A percentile compares a stretch with the other conserved stretches of the same genome.
Evolutionary conservation across 179 eudicot species (phyloP).

Genomic region (Corrigiola litoralis): DNA sequence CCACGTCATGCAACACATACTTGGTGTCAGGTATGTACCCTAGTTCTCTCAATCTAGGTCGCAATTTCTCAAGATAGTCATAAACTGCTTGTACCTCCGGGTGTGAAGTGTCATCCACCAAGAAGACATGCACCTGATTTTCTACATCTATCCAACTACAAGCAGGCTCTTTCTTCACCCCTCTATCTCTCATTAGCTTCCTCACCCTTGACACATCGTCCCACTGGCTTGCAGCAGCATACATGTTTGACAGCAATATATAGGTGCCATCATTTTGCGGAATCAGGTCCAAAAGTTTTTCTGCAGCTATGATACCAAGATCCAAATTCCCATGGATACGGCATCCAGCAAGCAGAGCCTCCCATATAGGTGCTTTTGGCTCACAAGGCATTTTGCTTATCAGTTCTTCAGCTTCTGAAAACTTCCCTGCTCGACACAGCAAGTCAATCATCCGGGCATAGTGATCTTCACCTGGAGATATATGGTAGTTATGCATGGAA

Average conservation of each 20-base stretch:
- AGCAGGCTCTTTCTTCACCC: slow-evolving; percentile 76
- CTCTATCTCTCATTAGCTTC: slow-evolving; percentile 61
- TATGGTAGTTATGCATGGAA: slow-evolving; percentile 39
- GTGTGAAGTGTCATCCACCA: slow-evolving; percentile 57
- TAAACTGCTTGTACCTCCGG: slow-evolving; percentile 60
- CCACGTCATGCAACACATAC: slow-evolving; percentile 60
- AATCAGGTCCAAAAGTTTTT: slow-evolving; percentile 36
- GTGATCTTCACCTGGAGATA: slow-evolving; percentile 66
- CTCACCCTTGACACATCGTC: slow-evolving; percentile 53
- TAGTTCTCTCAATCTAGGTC: slow-evolving; percentile 46
- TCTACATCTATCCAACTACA: slow-evolving; percentile 80
- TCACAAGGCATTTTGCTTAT: slow-evolving; percentile 46
- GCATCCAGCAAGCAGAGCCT: slow-evolving; percentile 66
- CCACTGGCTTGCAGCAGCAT: slow-evolving; percentile 56
- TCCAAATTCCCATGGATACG: slow-evolving; percentile 54
- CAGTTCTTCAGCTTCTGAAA: slow-evolving; percentile 54
- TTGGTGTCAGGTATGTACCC: slow-evolving; percentile 64
- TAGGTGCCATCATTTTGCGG: slow-evolving; percentile 72
- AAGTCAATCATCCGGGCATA: slow-evolving; percentile 60
- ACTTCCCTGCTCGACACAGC: slow-evolving; percentile 65
- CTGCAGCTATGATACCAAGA: slow-evolving; percentile 59
- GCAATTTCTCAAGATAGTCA: slow-evolving; percentile 48
- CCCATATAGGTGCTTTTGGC: slow-evolving; percentile 60
- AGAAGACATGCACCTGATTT: slow-evolving; percentile 55
- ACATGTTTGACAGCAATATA: slow-evolving; percentile 59